Evolutionary conservation across 257 asterid species (phyloP).

Genomic region (Ligustrum vulgare): DNA sequence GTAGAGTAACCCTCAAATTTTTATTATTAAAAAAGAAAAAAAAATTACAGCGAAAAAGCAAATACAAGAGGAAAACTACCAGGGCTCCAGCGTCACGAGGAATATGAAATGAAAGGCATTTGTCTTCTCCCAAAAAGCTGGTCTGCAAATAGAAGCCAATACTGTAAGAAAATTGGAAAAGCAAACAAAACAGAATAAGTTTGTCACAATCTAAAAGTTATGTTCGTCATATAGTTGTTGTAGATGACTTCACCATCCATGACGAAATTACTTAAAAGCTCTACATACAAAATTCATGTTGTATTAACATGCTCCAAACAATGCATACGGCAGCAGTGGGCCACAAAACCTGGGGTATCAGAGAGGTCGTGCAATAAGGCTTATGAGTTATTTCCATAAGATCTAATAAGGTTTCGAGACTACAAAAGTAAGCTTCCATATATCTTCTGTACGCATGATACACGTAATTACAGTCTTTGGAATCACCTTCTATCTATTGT

Average conservation of each 20-base stretch:
- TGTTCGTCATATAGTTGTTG: not conserved
- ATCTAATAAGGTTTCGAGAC: not conserved
- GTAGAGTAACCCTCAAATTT: slow-evolving; percentile 22
- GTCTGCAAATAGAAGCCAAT: slow-evolving; percentile 52
- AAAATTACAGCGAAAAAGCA: slow-evolving; percentile 5
- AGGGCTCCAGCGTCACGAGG: slow-evolving; percentile 44
- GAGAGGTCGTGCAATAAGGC: not conserved
- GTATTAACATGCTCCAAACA: slow-evolving; percentile 3
- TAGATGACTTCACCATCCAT: slow-evolving; percentile 14
- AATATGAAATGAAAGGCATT: slow-evolving; percentile 64
- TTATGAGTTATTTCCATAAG: not conserved
- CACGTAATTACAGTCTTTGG: not conserved
- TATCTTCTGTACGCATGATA: not conserved
- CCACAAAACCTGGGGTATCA: not conserved
- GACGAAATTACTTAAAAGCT: slow-evolving; percentile 3
- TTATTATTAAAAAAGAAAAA: not conserved
- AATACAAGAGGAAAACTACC: slow-evolving; percentile 35
- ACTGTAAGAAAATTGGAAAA: slow-evolving; percentile 19
- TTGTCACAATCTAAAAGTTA: not conserved
- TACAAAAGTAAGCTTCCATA: not conserved
- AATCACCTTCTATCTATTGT: not conserved
- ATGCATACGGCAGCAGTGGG: not conserved
- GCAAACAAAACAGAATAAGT: not conserved
- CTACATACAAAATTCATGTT: not conserved
- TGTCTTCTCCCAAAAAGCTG: slow-evolving; percentile 65